Conservation (phyloP, 129 eudicot species). For the Heracleum sosnowskyi region DNA sequence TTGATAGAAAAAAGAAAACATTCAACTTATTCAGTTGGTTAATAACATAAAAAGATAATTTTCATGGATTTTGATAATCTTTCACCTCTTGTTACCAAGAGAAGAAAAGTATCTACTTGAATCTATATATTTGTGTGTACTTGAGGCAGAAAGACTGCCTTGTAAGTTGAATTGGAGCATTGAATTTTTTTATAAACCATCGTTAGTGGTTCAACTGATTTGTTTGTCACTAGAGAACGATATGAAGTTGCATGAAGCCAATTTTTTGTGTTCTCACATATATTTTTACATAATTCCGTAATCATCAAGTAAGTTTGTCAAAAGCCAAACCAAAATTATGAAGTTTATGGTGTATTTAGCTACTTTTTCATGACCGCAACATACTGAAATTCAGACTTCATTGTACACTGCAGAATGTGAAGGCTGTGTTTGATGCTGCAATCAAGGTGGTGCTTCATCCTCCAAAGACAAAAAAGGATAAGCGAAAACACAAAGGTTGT, state of each 20-base stretch:
- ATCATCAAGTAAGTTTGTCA: neutral
- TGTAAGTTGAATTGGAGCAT: neutral
- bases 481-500: conserved; percentile 37
- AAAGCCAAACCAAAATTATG: neutral
- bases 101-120: neutral
- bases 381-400: neutral
- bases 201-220: neutral
- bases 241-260: neutral
- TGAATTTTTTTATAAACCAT: neutral
- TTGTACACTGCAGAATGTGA: conserved; percentile 50
- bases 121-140: neutral
- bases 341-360: neutral
- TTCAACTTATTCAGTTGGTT: neutral
- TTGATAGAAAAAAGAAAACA: neutral
- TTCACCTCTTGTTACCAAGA: neutral
- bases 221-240: neutral
- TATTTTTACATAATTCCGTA: neutral
- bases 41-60: neutral
- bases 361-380: neutral
- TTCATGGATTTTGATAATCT: too few species aligned
- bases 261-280: neutral
- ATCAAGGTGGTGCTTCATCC: conserved; percentile 72
- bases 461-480: conserved; percentile 41
- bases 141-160: neutral
- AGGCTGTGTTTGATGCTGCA: conserved; percentile 66